Conservation (phyloP, 2,329 filamentous ascomycete species). For the Corynespora cassiicola region DNA sequence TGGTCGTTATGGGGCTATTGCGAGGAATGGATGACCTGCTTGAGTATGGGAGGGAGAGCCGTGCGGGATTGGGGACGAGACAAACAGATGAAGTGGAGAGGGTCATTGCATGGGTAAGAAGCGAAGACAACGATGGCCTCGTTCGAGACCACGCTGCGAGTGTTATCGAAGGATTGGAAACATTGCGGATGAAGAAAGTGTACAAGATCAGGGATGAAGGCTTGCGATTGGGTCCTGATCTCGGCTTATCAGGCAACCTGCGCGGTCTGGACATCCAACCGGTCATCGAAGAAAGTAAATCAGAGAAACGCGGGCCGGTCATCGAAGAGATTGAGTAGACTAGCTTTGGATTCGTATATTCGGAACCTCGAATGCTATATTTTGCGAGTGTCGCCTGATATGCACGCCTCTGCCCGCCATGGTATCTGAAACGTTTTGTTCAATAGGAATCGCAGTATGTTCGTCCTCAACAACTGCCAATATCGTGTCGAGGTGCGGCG, state of each 20-base stretch:
- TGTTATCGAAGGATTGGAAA: constrained; percentile 71
- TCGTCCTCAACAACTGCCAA: too few species aligned
- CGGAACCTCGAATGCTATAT: too few species aligned
- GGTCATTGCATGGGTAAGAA: constrained; percentile 68
- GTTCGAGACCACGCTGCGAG: constrained; percentile 71
- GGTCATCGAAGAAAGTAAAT: constrained; percentile 9
- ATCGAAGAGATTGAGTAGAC: constrained; percentile 68
- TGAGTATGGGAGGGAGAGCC: constrained; percentile 41
- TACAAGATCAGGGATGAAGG: constrained; percentile 47
- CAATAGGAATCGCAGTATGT: too few species aligned
- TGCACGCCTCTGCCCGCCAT: constrained; percentile 1
- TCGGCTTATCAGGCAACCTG: constrained; percentile 46
- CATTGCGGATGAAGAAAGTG: constrained; percentile 63
- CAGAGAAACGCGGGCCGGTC: constrained; percentile 49
- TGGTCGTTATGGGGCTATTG: constrained; percentile 69
- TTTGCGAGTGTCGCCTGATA: too few species aligned
- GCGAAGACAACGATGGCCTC: constrained; percentile 71
- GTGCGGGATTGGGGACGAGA: constrained; percentile 61
- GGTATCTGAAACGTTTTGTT: constrained; percentile 3
- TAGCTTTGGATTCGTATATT: constrained; percentile 3
- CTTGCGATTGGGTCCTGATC: constrained; percentile 23
- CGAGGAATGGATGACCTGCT: constrained; percentile 62
- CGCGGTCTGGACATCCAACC: constrained; percentile 54
- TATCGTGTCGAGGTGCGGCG: too few species aligned
- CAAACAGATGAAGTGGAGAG: constrained; percentile 68